Base-by-base conservation (phyloP, 495 filamentous ascomycete species). In the Chaetomium tenue region DNA sequence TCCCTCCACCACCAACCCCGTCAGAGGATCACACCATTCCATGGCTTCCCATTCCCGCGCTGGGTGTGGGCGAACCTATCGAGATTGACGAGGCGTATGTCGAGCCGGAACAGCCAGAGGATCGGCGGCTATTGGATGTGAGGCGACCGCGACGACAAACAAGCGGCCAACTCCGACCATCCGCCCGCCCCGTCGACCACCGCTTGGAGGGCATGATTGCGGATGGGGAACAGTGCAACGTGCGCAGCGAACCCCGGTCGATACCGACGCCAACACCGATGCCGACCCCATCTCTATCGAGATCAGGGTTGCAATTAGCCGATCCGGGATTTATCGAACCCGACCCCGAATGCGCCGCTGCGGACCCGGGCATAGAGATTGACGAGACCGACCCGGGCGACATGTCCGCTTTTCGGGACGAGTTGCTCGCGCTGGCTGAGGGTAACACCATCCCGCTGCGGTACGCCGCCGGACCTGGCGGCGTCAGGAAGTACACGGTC, bases 191-290 rank as follows among this genome's bases (percentile, higher is more conserved):
- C 61, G 54, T 70, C 13, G 67, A 75, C 42, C 58, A 15, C 16
- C 42, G 42, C 25, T 15, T 60, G 46, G 64, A 73, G 48, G 66
- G 58, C 9, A 79, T 78, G 76, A 71, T 79, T 30, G 69, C 74
- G 28, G 74, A 60, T 16, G 69, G 68, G 51, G 64, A 63, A 13
- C 77, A 77, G 69, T 78, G 77, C 67, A 76, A 74, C 40, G 72
- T 78, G 18, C 68, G 63, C 44, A 58, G 40, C 20, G 64, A 70
- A 18, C 71, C 67, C 1, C 60, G 64, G 37, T 61, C 74, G 20
- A 25, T 55, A 18, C 20, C 63, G 52, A 28, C 58, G n/a, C 20
- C 63, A 55, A 25, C 58, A n/a, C 20, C 63, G 52, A 25, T 54
- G 22, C 20, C 63, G 50, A 22, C 46, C 18, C 58, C 62, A 30